These are phyloP conservation scores for Parsonsia alboflavescens DNA, from an alignment of 257 asterid species.

Conservation along the genomic window DNA sequence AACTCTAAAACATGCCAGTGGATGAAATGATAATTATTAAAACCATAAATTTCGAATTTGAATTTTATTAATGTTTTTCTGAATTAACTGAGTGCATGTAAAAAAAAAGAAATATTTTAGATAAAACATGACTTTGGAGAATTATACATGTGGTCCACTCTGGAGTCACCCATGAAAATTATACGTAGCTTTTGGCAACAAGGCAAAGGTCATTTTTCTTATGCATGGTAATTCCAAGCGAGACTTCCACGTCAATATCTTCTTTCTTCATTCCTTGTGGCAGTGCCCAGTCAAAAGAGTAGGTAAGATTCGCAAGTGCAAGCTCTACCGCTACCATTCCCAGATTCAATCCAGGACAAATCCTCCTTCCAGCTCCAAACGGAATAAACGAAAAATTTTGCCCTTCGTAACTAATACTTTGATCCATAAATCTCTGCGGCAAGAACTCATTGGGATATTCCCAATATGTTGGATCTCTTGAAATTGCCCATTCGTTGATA, in stretches of 20 bases:
- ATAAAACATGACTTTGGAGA: too few species aligned
- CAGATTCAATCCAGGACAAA: not conserved
- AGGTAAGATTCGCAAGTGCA: not conserved
- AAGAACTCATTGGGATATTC: not conserved
- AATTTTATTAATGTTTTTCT: too few species aligned
- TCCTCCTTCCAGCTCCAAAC: conserved; percentile 3
- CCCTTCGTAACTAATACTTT: not conserved
- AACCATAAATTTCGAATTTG: too few species aligned
- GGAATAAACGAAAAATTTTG: not conserved
- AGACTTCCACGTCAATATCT: not conserved
- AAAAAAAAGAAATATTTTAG: too few species aligned
- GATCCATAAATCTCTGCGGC: not conserved
- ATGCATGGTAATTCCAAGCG: not conserved
- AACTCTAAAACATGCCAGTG: too few species aligned
- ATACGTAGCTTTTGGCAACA: not conserved
- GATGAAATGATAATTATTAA: too few species aligned
- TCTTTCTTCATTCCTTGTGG: not conserved
- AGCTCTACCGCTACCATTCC: conserved; percentile 1
- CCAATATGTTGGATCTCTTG: conserved; percentile 4
- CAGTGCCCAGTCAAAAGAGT: not conserved
- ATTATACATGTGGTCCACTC: too few species aligned
- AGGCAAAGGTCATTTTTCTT: conserved; percentile 2
- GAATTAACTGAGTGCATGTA: too few species aligned
- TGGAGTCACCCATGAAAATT: not conserved
- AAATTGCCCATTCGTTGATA: not conserved